A percentile compares a stretch with the other conserved stretches of the same genome.
These are phyloP conservation scores for Ustilago nuda DNA, from an alignment of 1,284 basidiomycete species.

Conservation along the genomic window DNA sequence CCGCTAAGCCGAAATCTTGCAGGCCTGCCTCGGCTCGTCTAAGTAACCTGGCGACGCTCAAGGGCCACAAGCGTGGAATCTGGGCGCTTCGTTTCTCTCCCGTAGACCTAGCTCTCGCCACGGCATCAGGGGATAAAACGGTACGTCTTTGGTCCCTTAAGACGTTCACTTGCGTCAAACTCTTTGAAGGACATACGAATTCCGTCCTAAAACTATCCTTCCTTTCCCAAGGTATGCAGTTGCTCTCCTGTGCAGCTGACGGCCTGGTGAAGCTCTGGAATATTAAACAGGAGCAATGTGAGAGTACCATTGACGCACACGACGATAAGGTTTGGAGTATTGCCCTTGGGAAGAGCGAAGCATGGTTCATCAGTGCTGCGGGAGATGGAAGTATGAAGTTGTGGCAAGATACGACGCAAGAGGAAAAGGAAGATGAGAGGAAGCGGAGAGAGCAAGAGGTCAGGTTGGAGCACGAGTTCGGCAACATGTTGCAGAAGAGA, in stretches of 20 bases:
- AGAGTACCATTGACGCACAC: conserved; percentile 91
- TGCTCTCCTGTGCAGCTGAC: conserved; percentile 89
- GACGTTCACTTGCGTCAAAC: conserved; percentile 71
- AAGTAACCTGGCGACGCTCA: conserved; percentile 85
- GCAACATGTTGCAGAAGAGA: conserved; percentile 85
- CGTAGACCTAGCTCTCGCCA: conserved; percentile 86
- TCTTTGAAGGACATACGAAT: conserved; percentile 79
- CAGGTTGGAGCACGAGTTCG: conserved; percentile 88
- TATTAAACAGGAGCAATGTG: conserved; percentile 83
- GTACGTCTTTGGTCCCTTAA: conserved; percentile 93
- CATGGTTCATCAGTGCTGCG: conserved; percentile 86
- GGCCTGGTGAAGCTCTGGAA: conserved; percentile 97
- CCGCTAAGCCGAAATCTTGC: conserved; percentile 64
- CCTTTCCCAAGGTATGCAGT: conserved; percentile 83
- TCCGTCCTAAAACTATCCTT: conserved; percentile 94
- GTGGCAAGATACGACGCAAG: conserved; percentile 90
- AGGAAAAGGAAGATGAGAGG: conserved; percentile 70
- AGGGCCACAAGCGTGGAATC: conserved; percentile 95
- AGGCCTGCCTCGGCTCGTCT: conserved; percentile 69
- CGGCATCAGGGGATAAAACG: conserved; percentile 93
- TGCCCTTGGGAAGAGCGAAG: conserved; percentile 80
- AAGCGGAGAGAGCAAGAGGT: conserved; percentile 47
- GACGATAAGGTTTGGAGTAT: conserved; percentile 94
- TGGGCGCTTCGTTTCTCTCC: conserved; percentile 92
- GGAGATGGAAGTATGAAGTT: conserved; percentile 93